Conservation (phyloP, 345 rosid genomes). For the Eucalyptus virginea region DNA sequence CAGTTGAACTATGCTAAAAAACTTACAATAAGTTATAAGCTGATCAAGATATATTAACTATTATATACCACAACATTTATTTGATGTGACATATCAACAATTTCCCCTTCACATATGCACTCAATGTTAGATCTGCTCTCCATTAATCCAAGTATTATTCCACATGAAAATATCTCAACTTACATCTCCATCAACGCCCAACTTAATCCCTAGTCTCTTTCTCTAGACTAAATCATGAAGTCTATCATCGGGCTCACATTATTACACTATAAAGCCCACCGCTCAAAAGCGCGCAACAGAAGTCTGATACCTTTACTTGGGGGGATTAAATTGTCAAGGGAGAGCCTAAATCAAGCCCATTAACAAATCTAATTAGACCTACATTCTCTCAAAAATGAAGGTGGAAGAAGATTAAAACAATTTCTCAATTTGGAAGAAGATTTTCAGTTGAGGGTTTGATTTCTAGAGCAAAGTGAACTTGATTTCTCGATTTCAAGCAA, state of each 20-base stretch:
- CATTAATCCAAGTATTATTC: neutral
- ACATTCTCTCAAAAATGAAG: neutral
- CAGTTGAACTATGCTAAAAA: neutral
- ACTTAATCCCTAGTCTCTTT: too few relatives aligned
- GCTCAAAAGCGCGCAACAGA: rapidly evolving
- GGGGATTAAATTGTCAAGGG: neutral
- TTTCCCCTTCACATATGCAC: neutral
- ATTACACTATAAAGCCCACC: neutral
- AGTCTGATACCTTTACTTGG: neutral
- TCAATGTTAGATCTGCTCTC: neutral
- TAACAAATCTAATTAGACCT: neutral
- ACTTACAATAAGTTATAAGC: neutral
- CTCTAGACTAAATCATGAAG: too few relatives aligned
- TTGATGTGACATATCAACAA: neutral
- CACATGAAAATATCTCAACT: neutral
- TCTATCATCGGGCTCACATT: neutral
- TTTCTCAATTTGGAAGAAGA: neutral
- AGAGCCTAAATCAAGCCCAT: neutral
- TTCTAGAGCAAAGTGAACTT: neutral
- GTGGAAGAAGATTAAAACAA: neutral
- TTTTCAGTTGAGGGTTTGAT: neutral
- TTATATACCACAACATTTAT: too few relatives aligned
- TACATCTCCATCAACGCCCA: too few relatives aligned
- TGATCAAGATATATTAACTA: too few relatives aligned
- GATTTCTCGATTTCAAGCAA: neutral